Evolutionary conservation across 139 green algal genomes (phyloP), one percentile per base, ranked within the genome.

Genomic region (Haematococcus sp.): DNA sequence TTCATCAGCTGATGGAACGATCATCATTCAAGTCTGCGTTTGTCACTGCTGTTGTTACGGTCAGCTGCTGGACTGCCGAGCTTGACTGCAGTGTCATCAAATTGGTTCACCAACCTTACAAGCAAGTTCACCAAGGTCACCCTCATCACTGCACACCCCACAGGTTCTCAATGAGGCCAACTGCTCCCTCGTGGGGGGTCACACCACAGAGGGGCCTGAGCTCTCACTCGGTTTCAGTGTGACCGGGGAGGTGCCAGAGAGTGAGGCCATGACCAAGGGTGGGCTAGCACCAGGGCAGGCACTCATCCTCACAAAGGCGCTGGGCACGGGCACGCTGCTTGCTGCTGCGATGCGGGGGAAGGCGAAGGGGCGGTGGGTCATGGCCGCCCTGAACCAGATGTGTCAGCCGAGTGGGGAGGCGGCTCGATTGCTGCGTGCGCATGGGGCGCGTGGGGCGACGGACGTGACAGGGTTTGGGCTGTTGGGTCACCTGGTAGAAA

Each of bases 381-480:
- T 55, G 30, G 77, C 30, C 30, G 85, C 85, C 3, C 65, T 91
- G 20, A 43, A 51, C 7, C 31, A 31, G 7, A 82, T 84, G 76
- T 1, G 35, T 11, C 20, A 70, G 15, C 85, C 82, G 35, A 95
- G 85, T 30, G 73, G 34, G 13, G 49, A 19, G 0, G 92, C 88
- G 1, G 81, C 85, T 3, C 60, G 64, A 0, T 68, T 90, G 2
- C 68, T 97, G 58, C 23, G 61, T 20, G 15, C 64, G 16, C 66
- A 91, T 67, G 86, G 86, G 4, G 86, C 81, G 4, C 90, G 70
- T 0, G 87, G 83, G 23, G 95, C 89, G 73, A 98, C 94, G 0
- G 93, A 98, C 43, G 91, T 98, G 9, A 98, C 92, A 0, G 94
- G 94, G 19, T 98, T 98, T 85, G 94, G 94, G 0, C 79, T 98